Evolutionary conservation across 23 red algal species (phyloP), one percentile per base, ranked within the genome.

Genomic region (Cyanidiococcus yangmingshanensis): DNA sequence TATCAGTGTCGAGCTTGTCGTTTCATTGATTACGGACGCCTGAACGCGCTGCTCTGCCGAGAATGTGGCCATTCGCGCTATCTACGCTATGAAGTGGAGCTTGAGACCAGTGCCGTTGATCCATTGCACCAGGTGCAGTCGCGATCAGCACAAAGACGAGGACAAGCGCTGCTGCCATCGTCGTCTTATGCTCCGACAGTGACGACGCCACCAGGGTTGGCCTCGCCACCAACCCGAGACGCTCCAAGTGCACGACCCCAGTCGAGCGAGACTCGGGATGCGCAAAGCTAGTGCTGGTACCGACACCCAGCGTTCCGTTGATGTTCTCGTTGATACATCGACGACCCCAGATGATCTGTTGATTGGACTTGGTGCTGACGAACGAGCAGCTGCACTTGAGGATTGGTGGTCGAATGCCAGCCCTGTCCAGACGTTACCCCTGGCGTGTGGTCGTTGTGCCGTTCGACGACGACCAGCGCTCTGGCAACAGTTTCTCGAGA

Each of bases 1-100:
- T 88, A 94, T 75, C 90, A 94, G 76, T 94, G 90, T 71, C 90
- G 90, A 3, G 84, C 84, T 59, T 94, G 90, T 41, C 90, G 90
- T 37, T 87, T 87, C 77, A 94, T 94, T 26, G 84, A 94, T 41
- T 94, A 87, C 82, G 90, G 87, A 75, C 80, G 87, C 39, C 51
- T 94, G 35, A 84, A 94, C 75, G 90, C 84, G 2, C 85, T 94
- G 35, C 58, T 94, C 39, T 94, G 90, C 59, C 84, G 80, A 67
- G 90, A 94, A 79, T 94, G 90, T 59, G 90, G 90, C 37, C 83
- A 83, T 63, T 94, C 63, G 63, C 63, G 63, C 7, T 29, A 17
- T 29, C 3, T 25, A 12, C 63, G 63, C 7, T 71, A 30, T 71
- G n/a, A 35, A 7, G 27, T 71, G 7, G 16, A 71, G 12, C 3